A percentile compares a stretch with the other conserved stretches of the same genome.
phyloP scores from a whole-genome alignment of 2,329 filamentous ascomycete species.

The Plenodomus tracheiphilus region DNA sequence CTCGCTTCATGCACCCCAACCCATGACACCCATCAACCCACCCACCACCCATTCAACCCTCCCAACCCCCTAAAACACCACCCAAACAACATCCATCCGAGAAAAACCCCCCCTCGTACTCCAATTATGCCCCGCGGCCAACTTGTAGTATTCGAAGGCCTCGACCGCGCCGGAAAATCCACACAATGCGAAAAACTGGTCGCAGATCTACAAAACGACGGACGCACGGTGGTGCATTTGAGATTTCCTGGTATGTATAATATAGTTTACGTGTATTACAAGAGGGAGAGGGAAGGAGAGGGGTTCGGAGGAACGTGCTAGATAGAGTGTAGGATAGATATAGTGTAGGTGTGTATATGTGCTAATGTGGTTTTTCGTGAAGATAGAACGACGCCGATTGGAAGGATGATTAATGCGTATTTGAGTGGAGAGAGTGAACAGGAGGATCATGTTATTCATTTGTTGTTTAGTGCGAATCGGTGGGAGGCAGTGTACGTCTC shows the following conservation, averaged over 20 bases:
- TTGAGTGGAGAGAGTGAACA: conserved; percentile 71
- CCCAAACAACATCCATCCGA: too few species aligned
- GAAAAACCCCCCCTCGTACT: too few species aligned
- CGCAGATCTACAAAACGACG: conserved; percentile 55
- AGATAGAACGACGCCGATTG: conserved; percentile 84
- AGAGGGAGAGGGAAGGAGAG: too few species aligned
- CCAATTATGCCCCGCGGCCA: conserved; percentile 63
- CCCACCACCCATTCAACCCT: too few species aligned
- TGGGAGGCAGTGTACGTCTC: conserved; percentile 67
- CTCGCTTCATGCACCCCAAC: too few species aligned
- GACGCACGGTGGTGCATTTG: conserved; percentile 60
- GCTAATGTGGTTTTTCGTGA: too few species aligned
- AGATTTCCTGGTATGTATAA: conserved; percentile 69
- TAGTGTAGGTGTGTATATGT: background rate
- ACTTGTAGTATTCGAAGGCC: conserved; percentile 82
- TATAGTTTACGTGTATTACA: too few species aligned
- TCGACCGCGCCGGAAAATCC: conserved; percentile 90
- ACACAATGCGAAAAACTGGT: conserved; percentile 78
- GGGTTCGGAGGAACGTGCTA: too few species aligned
- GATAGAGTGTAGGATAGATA: too few species aligned
- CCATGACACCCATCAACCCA: too few species aligned
- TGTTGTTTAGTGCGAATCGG: conserved; percentile 87
- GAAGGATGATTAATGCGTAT: conserved; percentile 84
- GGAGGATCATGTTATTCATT: conserved; percentile 87
- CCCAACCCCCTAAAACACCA: too few species aligned